These are phyloP conservation scores for Yamadazyma phyllophila DNA, from an alignment of 805 yeast genomes.

Conservation along the genomic window DNA sequence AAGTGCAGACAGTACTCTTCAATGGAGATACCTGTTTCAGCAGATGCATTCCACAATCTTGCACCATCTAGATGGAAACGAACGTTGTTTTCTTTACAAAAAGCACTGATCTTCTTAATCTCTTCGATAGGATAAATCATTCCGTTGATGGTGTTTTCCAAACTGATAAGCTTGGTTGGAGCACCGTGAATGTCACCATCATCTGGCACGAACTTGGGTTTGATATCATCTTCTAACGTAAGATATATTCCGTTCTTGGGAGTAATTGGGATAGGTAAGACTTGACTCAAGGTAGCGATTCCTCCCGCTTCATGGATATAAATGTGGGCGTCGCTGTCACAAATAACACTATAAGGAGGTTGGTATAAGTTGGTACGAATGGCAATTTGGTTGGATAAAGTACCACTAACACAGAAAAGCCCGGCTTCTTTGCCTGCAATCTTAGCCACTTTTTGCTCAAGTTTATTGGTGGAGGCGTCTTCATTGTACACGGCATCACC, in stretches of 20 bases:
- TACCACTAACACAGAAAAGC: slow-evolving; percentile 82
- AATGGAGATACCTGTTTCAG: slow-evolving; percentile 65
- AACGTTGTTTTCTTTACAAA: slow-evolving; percentile 60
- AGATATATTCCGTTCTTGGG: slow-evolving; percentile 76
- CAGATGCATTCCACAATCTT: slow-evolving; percentile 89
- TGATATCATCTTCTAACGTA: slow-evolving; percentile 82
- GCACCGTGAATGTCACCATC: slow-evolving; percentile 86
- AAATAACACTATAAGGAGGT: slow-evolving; percentile 83
- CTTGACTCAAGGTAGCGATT: slow-evolving; percentile 81
- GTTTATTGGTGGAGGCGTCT: slow-evolving; percentile 63
- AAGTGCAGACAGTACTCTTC: slow-evolving; percentile 70
- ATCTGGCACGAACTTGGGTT: slow-evolving; percentile 57
- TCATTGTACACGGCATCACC: slow-evolving; percentile 93
- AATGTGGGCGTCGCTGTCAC: slow-evolving; percentile 85
- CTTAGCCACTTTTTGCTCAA: slow-evolving; percentile 63
- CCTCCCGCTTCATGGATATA: slow-evolving; percentile 90
- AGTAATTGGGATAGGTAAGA: slow-evolving; percentile 81
- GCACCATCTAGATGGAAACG: slow-evolving; percentile 90
- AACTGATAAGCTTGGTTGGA: slow-evolving; percentile 78
- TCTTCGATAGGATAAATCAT: slow-evolving; percentile 78
- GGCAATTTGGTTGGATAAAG: slow-evolving; percentile 86
- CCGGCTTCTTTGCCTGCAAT: slow-evolving; percentile 81
- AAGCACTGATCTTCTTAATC: slow-evolving; percentile 63
- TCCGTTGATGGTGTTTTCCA: slow-evolving; percentile 90
- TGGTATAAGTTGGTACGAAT: slow-evolving; percentile 70